Evolutionary conservation across 371 early-diverging fungal genomes (phyloP).

Genomic region (Rhizomucor pusillus): DNA sequence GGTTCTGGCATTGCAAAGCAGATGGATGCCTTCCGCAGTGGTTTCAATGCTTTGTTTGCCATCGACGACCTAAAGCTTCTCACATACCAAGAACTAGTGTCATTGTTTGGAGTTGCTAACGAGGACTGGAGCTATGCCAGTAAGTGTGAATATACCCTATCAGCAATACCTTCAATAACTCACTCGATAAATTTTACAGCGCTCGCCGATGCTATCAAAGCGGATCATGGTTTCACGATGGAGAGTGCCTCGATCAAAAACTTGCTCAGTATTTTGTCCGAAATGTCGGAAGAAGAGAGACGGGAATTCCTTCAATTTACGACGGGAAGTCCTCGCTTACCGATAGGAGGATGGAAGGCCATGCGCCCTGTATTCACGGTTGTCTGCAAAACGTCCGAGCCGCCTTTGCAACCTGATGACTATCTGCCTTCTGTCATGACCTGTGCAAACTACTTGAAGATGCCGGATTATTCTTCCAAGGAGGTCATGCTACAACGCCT

Average conservation of each 20-base stretch:
- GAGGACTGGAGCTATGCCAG: constrained; percentile 84
- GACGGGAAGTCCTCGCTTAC: constrained; percentile 90
- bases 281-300: constrained; percentile 56
- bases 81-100: constrained; percentile 68
- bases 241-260: constrained; percentile 68
- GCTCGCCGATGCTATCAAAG: constrained; percentile 70
- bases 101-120: constrained; percentile 61
- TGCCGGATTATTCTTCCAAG: constrained; percentile 79
- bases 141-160: constrained; percentile 20
- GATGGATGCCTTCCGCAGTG: constrained; percentile 73
- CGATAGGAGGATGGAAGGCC: constrained; percentile 86
- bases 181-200: constrained; percentile 33
- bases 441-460: constrained; percentile 92
- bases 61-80: constrained; percentile 68
- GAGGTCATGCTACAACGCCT: constrained; percentile 70
- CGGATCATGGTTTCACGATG: constrained; percentile 85
- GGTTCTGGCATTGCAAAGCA: constrained; percentile 75
- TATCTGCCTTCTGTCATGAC: constrained; percentile 96
- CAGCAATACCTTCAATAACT: neutral
- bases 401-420: constrained; percentile 69
- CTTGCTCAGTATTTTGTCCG: constrained; percentile 67
- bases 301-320: constrained; percentile 88
- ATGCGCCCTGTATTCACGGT: constrained; percentile 87
- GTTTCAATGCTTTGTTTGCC: constrained; percentile 80
- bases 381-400: constrained; percentile 74